Percentiles rank a stretch among this genome's conserved stretches.
phyloP scores from a whole-genome alignment of 2,329 filamentous ascomycete genomes.

The Colletotrichum sp. region DNA sequence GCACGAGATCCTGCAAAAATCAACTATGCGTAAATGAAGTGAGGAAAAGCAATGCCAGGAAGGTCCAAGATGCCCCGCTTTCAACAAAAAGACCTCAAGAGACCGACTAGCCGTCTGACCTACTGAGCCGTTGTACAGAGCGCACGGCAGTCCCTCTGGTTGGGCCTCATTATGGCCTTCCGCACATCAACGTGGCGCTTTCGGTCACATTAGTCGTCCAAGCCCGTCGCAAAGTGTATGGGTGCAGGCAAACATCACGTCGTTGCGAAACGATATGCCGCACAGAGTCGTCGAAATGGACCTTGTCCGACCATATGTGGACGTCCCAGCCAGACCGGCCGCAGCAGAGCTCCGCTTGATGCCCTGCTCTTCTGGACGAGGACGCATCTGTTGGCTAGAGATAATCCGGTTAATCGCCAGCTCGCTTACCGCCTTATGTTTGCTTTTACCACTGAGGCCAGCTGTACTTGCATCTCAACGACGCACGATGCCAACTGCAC shows the following conservation, averaged over 20 bases:
- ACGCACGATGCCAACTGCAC: neutral
- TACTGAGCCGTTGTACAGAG: neutral
- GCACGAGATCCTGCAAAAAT: neutral
- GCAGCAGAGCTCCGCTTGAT: neutral
- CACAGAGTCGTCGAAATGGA: neutral
- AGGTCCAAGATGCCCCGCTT: neutral
- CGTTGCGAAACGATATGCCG: neutral
- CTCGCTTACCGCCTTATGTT: conserved; percentile 10
- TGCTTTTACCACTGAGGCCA: neutral
- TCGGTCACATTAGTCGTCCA: neutral
- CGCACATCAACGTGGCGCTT: neutral
- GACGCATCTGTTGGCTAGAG: neutral
- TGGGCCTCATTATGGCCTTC: neutral
- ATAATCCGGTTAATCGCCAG: neutral
- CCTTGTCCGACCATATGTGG: neutral
- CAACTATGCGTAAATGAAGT: neutral
- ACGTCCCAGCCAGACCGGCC: neutral
- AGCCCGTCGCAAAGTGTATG: neutral
- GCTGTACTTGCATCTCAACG: neutral
- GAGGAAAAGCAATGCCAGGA: neutral
- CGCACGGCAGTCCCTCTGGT: neutral
- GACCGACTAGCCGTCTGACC: neutral
- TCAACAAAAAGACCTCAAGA: neutral
- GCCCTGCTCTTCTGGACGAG: neutral
- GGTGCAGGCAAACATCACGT: neutral